These are phyloP conservation scores for Quercus lobata DNA, from an alignment of 331 rosid genomes.

Conservation along the genomic window DNA sequence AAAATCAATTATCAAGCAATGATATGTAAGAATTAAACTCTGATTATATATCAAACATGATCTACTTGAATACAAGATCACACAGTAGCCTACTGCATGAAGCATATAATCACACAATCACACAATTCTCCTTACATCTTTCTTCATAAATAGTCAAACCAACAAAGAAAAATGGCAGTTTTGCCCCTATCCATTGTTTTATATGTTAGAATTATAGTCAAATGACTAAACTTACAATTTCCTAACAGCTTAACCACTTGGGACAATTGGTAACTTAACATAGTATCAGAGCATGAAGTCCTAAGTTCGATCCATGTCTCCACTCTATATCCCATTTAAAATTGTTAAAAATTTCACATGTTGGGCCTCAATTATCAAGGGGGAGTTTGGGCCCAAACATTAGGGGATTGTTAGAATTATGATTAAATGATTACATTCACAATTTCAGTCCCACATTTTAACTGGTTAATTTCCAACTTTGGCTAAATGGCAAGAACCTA, in stretches of 20 bases:
- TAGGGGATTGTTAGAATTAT: too few relatives aligned
- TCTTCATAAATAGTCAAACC: background rate
- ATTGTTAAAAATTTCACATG: too few relatives aligned
- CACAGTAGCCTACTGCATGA: background rate
- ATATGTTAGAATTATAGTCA: too few relatives aligned
- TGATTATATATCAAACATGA: background rate
- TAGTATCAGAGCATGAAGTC: too few relatives aligned
- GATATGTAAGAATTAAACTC: background rate
- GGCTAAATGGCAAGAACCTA: background rate
- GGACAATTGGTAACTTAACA: too few relatives aligned
- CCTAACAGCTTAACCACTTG: too few relatives aligned
- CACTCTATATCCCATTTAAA: too few relatives aligned
- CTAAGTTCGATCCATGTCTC: too few relatives aligned
- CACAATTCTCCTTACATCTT: background rate
- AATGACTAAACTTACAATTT: too few relatives aligned
- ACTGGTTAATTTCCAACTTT: background rate
- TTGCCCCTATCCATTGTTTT: background rate
- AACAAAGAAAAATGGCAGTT: background rate
- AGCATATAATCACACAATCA: background rate
- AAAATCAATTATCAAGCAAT: background rate
- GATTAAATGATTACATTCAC: too few relatives aligned
- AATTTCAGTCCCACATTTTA: background rate
- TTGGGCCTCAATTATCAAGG: too few relatives aligned
- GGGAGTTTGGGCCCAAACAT: too few relatives aligned
- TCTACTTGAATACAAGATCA: background rate